phyloP scores from a whole-genome alignment of 805 yeast genomes.

The Hanseniaspora valbyensis region DNA sequence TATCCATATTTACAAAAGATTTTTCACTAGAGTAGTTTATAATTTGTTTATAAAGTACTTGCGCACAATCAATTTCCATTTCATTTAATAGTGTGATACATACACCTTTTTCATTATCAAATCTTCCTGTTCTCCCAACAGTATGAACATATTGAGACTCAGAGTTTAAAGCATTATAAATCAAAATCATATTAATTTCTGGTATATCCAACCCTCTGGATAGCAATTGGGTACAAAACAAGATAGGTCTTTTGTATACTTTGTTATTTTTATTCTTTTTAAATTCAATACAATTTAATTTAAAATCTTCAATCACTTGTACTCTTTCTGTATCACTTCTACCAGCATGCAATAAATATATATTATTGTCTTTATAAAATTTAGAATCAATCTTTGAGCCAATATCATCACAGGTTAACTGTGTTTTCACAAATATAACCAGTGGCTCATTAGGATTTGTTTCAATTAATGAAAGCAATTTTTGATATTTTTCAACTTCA shows the following conservation, averaged over 20 bases:
- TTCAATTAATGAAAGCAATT: slow-evolving; percentile 37
- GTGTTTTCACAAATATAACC: slow-evolving; percentile 78
- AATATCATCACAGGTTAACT: slow-evolving; percentile 70
- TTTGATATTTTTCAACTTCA: slow-evolving; percentile 45
- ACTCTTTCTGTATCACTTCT: slow-evolving; percentile 77
- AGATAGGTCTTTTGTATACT: slow-evolving; percentile 42
- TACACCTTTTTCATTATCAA: slow-evolving; percentile 60
- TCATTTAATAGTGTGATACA: slow-evolving; percentile 63
- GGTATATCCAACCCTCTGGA: slow-evolving; percentile 95
- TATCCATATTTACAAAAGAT: slow-evolving; percentile 32
- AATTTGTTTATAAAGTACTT: slow-evolving; percentile 40
- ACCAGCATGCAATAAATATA: slow-evolving; percentile 81
- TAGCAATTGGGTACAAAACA: slow-evolving; percentile 87
- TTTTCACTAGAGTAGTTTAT: slow-evolving; percentile 38
- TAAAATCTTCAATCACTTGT: slow-evolving; percentile 59
- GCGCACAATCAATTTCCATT: slow-evolving; percentile 52
- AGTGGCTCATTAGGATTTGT: slow-evolving; percentile 37
- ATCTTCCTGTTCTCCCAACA: slow-evolving; percentile 93
- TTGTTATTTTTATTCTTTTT: background rate
- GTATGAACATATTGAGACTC: slow-evolving; percentile 94
- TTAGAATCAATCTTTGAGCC: slow-evolving; percentile 30
- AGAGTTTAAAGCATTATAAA: slow-evolving; percentile 74
- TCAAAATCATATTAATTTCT: slow-evolving; percentile 65
- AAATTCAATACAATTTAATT: slow-evolving; percentile 29
- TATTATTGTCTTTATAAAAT: slow-evolving; percentile 30